phyloP scores from a whole-genome alignment of 2,329 filamentous ascomycete genomes.

The Colletotrichum sp. region DNA sequence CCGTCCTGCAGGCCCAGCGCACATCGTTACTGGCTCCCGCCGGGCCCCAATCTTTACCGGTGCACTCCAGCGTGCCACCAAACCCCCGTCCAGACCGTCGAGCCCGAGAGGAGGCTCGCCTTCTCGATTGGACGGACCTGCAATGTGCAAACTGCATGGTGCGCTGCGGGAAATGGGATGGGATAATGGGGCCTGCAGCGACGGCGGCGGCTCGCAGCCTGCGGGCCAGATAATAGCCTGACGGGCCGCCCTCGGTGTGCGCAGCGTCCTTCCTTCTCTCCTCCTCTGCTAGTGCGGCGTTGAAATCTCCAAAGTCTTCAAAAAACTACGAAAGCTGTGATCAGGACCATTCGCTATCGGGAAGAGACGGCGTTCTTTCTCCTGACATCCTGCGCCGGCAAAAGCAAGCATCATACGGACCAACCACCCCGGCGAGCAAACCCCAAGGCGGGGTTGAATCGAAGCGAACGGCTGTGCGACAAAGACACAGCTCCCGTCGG shows the following conservation, averaged over 20 bases:
- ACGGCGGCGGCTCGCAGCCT: not conserved
- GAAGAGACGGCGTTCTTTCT: not conserved
- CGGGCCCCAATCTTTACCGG: not conserved
- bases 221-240: slow-evolving; percentile 13
- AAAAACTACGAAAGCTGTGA: not conserved
- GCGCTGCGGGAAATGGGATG: not conserved
- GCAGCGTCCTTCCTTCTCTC: slow-evolving; percentile 17
- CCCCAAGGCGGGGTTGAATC: not conserved
- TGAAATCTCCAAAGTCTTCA: not conserved
- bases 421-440: not conserved
- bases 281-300: not conserved
- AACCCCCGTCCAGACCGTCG: not conserved
- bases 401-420: not conserved
- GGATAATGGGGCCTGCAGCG: not conserved
- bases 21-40: not conserved
- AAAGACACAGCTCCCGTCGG: not conserved
- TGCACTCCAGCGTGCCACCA: not conserved
- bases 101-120: not conserved
- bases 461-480: not conserved
- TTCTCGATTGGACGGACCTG: slow-evolving; percentile 17
- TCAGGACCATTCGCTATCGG: not conserved
- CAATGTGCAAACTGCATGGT: slow-evolving; percentile 14
- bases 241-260: not conserved
- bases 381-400: not conserved
- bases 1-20: not conserved